Evolutionary conservation across 2,329 filamentous ascomycete genomes (phyloP).

Genomic region (Verticillium longisporum): DNA sequence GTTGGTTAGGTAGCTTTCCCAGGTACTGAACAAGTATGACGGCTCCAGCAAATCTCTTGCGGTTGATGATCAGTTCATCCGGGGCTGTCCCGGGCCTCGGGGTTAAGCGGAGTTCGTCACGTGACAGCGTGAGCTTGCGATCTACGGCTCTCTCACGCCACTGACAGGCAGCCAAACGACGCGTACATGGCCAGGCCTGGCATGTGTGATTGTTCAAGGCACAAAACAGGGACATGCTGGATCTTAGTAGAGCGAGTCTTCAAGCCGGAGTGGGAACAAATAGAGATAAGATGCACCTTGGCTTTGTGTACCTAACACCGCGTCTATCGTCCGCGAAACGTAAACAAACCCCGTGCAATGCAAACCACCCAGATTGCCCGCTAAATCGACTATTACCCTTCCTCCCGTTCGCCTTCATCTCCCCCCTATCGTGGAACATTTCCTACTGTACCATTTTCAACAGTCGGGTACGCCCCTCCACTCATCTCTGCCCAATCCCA

Average conservation of each 20-base stretch:
- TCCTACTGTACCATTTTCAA: slow-evolving; percentile 54
- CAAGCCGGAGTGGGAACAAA: not conserved
- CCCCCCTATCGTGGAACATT: slow-evolving; percentile 1
- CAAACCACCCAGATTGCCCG: not conserved
- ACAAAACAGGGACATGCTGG: no score
- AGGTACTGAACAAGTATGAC: not conserved
- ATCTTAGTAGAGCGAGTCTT: no score
- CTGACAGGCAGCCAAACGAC: not conserved
- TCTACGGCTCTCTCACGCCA: not conserved
- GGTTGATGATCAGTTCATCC: slow-evolving; percentile 4
- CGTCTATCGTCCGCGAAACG: not conserved
- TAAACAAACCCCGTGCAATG: not conserved
- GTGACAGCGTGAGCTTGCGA: not conserved
- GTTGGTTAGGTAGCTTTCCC: not conserved
- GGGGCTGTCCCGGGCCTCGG: slow-evolving; percentile 3
- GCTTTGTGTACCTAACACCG: not conserved
- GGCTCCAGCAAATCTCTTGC: slow-evolving; percentile 2
- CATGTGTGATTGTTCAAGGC: not conserved
- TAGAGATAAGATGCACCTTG: not conserved
- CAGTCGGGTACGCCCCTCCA: slow-evolving; percentile 55
- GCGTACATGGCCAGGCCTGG: not conserved
- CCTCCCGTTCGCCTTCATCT: not conserved
- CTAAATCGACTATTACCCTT: not conserved
- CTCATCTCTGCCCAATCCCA: slow-evolving; percentile 74
- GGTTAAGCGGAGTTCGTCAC: not conserved